Evolutionary conservation across 495 filamentous ascomycete species (phyloP).

Genomic region (Talaromyces borbonicus): DNA sequence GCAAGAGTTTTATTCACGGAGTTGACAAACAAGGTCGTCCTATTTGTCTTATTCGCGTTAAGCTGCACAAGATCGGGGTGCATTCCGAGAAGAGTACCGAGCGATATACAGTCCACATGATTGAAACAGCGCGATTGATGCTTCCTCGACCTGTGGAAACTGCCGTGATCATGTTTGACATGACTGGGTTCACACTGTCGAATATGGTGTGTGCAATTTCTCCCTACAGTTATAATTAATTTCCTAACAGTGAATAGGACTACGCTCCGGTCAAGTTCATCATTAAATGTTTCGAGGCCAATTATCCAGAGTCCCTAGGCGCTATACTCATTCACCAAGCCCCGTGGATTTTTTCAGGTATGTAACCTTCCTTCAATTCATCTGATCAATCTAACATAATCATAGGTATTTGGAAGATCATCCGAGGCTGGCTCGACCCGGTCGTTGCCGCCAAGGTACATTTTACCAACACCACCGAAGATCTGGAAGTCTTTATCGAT

Average conservation of each 20-base stretch:
- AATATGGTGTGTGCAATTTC: slow-evolving; percentile 64
- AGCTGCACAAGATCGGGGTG: slow-evolving; percentile 70
- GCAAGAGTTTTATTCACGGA: slow-evolving; percentile 93
- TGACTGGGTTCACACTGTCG: slow-evolving; percentile 82
- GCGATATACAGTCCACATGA: slow-evolving; percentile 84
- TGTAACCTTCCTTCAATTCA: slow-evolving; percentile 7
- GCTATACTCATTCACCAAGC: slow-evolving; percentile 93
- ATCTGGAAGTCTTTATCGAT: slow-evolving; percentile 69
- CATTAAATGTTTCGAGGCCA: slow-evolving; percentile 98
- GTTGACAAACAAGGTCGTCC: slow-evolving; percentile 76
- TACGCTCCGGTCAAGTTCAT: slow-evolving; percentile 97
- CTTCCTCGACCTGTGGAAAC: slow-evolving; percentile 76
- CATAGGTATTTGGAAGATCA: slow-evolving; percentile 76
- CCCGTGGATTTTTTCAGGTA: slow-evolving; percentile 91
- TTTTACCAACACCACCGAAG: slow-evolving; percentile 76
- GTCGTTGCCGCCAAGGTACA: slow-evolving; percentile 92
- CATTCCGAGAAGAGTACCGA: slow-evolving; percentile 75
- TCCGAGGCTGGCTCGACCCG: slow-evolving; percentile 93
- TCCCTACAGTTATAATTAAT: background rate
- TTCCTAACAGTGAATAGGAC: slow-evolving; percentile 44
- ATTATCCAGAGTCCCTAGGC: slow-evolving; percentile 90
- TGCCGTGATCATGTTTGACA: slow-evolving; percentile 88
- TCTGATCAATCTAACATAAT: slow-evolving; percentile 7
- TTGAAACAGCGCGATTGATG: slow-evolving; percentile 84
- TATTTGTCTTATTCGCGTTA: slow-evolving; percentile 76